Evolutionary conservation across 1,139 yeast species (phyloP).

Genomic region (Candida gigantensis): DNA sequence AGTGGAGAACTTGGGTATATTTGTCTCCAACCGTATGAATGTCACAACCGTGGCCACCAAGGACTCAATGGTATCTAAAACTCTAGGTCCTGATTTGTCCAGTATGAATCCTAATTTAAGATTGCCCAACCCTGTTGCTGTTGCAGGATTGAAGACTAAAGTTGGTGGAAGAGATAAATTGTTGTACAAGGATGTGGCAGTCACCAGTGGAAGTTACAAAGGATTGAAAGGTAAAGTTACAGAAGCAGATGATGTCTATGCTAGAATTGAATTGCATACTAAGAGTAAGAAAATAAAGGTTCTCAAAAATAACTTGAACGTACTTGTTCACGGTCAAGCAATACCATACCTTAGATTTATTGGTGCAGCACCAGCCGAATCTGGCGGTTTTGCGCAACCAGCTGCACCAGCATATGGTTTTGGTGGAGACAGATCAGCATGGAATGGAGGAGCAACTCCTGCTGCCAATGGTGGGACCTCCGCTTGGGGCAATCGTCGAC

Average conservation of each 20-base stretch:
- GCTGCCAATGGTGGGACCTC: conserved; percentile 29
- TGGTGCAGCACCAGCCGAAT: conserved; percentile 39
- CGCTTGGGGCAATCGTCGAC: conserved; percentile 25
- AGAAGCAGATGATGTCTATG: conserved; percentile 88
- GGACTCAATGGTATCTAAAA: conserved; percentile 60
- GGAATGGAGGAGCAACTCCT: conserved; percentile 43
- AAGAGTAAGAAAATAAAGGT: conserved; percentile 87
- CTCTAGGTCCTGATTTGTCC: conserved; percentile 65
- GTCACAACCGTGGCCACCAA: conserved; percentile 85
- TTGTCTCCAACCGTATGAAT: conserved; percentile 73
- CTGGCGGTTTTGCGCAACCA: conserved; percentile 20
- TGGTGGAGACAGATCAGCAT: conserved; percentile 38
- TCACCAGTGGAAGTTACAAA: conserved; percentile 88
- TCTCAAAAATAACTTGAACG: conserved; percentile 72
- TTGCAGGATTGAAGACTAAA: conserved; percentile 58
- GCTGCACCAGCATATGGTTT: conserved; percentile 44
- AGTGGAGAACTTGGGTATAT: conserved; percentile 87
- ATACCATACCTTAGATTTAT: conserved; percentile 82
- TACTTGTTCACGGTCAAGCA: conserved; percentile 64
- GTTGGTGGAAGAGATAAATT: conserved; percentile 79
- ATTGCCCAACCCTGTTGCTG: conserved; percentile 37
- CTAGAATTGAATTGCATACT: conserved; percentile 91
- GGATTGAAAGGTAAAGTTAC: conserved; percentile 93
- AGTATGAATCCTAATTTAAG: conserved; percentile 85
- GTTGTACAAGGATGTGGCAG: conserved; percentile 79